phyloP scores from a whole-genome alignment of 2,329 filamentous ascomycete species.

The Aureobasidium sp. region DNA sequence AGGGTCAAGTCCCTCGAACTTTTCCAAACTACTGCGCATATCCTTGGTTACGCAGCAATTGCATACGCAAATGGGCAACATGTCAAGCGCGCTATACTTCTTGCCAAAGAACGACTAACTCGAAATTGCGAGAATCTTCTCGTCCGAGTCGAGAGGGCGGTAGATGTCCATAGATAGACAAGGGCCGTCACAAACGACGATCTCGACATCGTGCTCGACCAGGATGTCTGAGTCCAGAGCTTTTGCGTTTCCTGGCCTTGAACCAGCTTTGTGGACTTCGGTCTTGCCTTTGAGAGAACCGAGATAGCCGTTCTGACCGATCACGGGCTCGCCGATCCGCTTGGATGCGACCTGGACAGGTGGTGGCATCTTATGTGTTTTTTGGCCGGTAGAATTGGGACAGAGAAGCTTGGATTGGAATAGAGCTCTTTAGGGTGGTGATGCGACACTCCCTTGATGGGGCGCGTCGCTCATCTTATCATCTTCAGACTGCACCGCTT shows the following conservation, averaged over 20 bases:
- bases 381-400: neutral
- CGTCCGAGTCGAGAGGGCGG: slow-evolving; percentile 17
- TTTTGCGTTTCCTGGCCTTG: slow-evolving; percentile 30
- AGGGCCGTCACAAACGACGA: slow-evolving; percentile 34
- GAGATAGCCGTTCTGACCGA: slow-evolving; percentile 35
- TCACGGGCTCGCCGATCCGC: slow-evolving; percentile 29
- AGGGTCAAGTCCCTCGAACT: slow-evolving; percentile 38
- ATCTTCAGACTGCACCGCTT: neutral
- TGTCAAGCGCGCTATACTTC: too few relatives aligned
- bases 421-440: neutral
- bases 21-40: slow-evolving; percentile 26
- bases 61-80: too few relatives aligned
- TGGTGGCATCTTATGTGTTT: neutral
- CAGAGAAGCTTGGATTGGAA: neutral
- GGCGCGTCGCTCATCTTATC: neutral
- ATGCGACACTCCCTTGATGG: neutral
- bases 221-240: slow-evolving; percentile 31
- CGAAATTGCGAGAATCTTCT: too few relatives aligned
- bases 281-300: slow-evolving; percentile 19
- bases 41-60: too few relatives aligned
- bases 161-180: slow-evolving; percentile 39
- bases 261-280: slow-evolving; percentile 33
- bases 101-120: too few relatives aligned
- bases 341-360: slow-evolving; percentile 17
- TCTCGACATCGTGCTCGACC: slow-evolving; percentile 38